These are phyloP conservation scores for Penicillium occitanis DNA, from an alignment of 2,329 filamentous ascomycete species.

Conservation along the genomic window DNA sequence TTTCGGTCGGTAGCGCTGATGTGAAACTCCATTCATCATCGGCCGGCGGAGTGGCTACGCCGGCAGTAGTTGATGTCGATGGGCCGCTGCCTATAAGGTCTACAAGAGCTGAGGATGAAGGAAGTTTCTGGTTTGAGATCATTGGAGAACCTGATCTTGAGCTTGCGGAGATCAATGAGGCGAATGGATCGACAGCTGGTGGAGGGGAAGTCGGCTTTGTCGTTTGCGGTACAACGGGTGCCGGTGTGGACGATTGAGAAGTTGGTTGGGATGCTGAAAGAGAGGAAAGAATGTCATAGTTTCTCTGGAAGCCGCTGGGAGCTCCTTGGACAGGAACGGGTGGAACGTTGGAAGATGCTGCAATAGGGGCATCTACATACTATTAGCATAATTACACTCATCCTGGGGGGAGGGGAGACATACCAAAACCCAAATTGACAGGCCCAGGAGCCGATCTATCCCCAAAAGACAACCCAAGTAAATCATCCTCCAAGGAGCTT, in stretches of 20 bases:
- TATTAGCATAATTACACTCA: constrained; percentile 2
- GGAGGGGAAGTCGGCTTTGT: constrained; percentile 40
- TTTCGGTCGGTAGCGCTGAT: constrained; percentile 70
- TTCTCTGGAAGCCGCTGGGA: constrained; percentile 42
- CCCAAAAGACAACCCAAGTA: constrained; percentile 82
- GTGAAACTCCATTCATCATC: constrained; percentile 96
- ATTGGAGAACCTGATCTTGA: constrained; percentile 50
- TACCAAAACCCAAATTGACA: constrained; percentile 72
- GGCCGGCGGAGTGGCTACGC: constrained; percentile 25
- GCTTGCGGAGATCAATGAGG: constrained; percentile 54
- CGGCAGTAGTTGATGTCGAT: constrained; percentile 23
- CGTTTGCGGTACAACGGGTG: constrained; percentile 41
- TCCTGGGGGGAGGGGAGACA: neutral
- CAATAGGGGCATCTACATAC: constrained; percentile 24
- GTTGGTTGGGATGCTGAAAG: constrained; percentile 49
- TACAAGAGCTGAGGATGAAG: constrained; percentile 22
- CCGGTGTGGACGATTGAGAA: constrained; percentile 53
- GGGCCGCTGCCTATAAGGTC: constrained; percentile 20
- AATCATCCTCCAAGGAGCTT: constrained; percentile 79
- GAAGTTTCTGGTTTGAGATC: constrained; percentile 27
- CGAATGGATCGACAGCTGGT: constrained; percentile 59
- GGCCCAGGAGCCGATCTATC: constrained; percentile 70
- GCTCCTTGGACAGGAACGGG: constrained; percentile 33
- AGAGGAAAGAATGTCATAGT: constrained; percentile 59
- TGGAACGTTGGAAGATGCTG: constrained; percentile 41